A percentile compares a stretch with the other conserved stretches of the same genome.
Evolutionary conservation across 257 asterid genomes (phyloP).

Genomic region (Nicotiana benthamiana): DNA sequence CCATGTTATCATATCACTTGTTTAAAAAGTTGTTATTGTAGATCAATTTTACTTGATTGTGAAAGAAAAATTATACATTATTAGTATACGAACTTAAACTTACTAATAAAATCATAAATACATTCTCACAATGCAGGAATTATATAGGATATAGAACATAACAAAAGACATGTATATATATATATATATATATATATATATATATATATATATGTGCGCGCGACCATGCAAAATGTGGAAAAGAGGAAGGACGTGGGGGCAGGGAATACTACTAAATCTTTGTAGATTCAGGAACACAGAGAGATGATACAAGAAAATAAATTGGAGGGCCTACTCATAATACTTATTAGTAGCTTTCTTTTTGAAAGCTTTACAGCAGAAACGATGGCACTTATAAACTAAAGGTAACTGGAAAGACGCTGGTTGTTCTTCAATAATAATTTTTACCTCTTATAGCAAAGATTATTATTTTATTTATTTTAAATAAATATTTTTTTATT

Average conservation of each 20-base stretch:
- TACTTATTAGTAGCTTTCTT: background rate
- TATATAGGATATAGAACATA: background rate
- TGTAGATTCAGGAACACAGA: background rate
- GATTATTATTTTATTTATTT: too few species aligned
- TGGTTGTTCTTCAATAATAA: background rate
- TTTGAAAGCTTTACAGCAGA: background rate
- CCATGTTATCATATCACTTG: too few species aligned
- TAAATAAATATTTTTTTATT: too few species aligned
- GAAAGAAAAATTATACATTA: too few species aligned
- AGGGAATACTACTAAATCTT: background rate
- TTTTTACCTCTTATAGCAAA: too few species aligned
- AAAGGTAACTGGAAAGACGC: background rate
- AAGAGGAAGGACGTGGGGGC: background rate
- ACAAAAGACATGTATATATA: background rate
- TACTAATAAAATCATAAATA: background rate
- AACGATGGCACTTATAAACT: background rate
- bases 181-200: too few species aligned
- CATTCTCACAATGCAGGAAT: background rate
- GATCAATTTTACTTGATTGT: too few species aligned
- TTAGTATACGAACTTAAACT: too few species aligned
- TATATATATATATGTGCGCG: too few species aligned
- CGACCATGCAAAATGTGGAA: background rate
- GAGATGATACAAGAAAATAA: background rate
- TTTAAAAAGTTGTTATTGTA: too few species aligned
- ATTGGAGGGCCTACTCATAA: background rate